phyloP scores from a whole-genome alignment of 2,329 filamentous ascomycete genomes.

The Cladorrhinum sp. region DNA sequence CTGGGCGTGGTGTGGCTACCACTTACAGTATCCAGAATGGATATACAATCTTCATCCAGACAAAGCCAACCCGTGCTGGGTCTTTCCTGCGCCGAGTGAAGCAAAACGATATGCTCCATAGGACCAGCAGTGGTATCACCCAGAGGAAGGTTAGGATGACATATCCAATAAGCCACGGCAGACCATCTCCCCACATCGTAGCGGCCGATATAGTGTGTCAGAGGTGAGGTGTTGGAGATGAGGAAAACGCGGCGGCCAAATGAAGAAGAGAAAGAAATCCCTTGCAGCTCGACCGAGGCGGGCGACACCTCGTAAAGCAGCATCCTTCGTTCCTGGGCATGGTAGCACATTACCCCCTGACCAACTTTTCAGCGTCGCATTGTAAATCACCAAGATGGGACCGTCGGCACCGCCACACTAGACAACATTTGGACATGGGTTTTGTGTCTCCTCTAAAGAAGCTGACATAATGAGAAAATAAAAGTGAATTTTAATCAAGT shows the following conservation, averaged over 20 bases:
- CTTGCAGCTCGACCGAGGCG: neutral
- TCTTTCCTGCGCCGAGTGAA: conserved; percentile 23
- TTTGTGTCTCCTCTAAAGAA: too few species aligned
- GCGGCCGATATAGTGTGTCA: neutral
- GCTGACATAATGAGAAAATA: too few species aligned
- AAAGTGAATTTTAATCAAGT: too few species aligned
- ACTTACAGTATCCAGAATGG: conserved; percentile 23
- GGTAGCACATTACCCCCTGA: too few species aligned
- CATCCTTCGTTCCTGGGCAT: neutral
- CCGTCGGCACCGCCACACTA: too few species aligned
- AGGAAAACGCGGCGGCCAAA: neutral
- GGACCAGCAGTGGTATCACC: conserved; percentile 21
- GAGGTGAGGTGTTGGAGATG: neutral
- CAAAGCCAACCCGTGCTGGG: conserved; percentile 23
- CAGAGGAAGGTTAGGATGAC: conserved; percentile 18
- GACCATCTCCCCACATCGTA: neutral
- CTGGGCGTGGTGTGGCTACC: too few species aligned
- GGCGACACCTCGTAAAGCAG: neutral
- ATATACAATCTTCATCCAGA: conserved; percentile 24
- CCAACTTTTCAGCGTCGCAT: too few species aligned
- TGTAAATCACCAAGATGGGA: too few species aligned
- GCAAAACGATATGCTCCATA: conserved; percentile 23
- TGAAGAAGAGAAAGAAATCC: neutral
- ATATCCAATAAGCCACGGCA: conserved; percentile 11
- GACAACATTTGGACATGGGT: too few species aligned